These are phyloP conservation scores for Ilyonectria robusta DNA, from an alignment of 2,329 filamentous ascomycete genomes.

Conservation along the genomic window DNA sequence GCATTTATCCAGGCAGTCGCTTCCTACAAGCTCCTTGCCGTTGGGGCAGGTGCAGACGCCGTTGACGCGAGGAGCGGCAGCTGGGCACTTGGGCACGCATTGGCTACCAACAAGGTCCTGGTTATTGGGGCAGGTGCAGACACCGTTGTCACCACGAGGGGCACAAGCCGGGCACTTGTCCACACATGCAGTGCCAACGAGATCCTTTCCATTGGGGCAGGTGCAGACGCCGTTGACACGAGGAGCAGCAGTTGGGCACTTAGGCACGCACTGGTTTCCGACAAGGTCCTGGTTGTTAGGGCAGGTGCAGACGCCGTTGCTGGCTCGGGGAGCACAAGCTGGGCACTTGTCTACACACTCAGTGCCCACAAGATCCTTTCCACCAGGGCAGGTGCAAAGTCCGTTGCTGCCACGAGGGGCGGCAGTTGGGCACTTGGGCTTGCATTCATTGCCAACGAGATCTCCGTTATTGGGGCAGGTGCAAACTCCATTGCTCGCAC, in stretches of 20 bases:
- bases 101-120: background rate
- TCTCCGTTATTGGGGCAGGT: background rate
- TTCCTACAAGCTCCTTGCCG: background rate
- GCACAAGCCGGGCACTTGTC: background rate
- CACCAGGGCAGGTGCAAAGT: background rate
- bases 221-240: background rate
- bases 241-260: background rate
- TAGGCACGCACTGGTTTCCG: background rate
- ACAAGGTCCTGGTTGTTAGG: background rate
- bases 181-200: background rate
- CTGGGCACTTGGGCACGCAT: background rate
- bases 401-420: background rate
- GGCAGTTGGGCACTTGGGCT: background rate
- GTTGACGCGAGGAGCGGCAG: background rate
- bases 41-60: background rate
- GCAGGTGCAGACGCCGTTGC: background rate
- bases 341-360: background rate
- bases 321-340: background rate
- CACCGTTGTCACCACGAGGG: background rate
- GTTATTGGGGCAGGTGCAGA: background rate
- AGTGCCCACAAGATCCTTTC: background rate
- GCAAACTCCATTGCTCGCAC: background rate
- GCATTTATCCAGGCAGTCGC: background rate
- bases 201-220: background rate
- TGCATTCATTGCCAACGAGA: background rate